Conservation (phyloP, 371 early-diverging fungal species). For the Capniomyces stellatus region DNA sequence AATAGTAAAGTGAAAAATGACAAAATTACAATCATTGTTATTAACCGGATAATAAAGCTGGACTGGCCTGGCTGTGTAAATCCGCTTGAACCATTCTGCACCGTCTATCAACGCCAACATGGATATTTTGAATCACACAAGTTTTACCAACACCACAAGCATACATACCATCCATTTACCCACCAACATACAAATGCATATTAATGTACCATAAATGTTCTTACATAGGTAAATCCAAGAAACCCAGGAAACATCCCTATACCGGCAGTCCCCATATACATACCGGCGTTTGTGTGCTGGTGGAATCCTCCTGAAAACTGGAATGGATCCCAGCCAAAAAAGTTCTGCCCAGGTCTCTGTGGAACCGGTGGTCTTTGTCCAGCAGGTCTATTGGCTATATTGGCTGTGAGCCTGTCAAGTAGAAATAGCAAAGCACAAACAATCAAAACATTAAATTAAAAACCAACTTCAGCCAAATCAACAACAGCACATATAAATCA, state of each 20-base stretch:
- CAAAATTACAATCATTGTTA: too few relatives aligned
- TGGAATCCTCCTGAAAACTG: background rate
- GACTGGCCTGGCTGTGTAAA: too few relatives aligned
- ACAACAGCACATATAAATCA: slow-evolving; percentile 4
- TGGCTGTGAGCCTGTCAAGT: background rate
- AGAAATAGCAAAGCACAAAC: background rate
- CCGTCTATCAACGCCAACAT: too few relatives aligned
- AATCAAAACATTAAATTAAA: background rate
- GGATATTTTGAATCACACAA: too few relatives aligned
- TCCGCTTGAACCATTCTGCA: too few relatives aligned
- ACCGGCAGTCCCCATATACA: background rate
- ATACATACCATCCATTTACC: too few relatives aligned
- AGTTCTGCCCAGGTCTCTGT: background rate
- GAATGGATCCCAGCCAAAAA: background rate
- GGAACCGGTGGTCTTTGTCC: background rate
- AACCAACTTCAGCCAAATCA: slow-evolving; percentile 3
- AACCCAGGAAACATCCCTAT: background rate
- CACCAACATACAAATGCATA: too few relatives aligned
- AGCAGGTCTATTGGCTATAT: background rate
- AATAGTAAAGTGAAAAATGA: too few relatives aligned
- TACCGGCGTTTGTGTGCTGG: background rate
- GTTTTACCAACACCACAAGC: too few relatives aligned
- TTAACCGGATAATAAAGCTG: too few relatives aligned
- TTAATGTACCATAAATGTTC: too few relatives aligned
- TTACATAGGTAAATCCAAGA: background rate